Evolutionary conservation across 805 yeast species (phyloP), one percentile per base, ranked within the genome.

Genomic region (Yarrowia divulgata): DNA sequence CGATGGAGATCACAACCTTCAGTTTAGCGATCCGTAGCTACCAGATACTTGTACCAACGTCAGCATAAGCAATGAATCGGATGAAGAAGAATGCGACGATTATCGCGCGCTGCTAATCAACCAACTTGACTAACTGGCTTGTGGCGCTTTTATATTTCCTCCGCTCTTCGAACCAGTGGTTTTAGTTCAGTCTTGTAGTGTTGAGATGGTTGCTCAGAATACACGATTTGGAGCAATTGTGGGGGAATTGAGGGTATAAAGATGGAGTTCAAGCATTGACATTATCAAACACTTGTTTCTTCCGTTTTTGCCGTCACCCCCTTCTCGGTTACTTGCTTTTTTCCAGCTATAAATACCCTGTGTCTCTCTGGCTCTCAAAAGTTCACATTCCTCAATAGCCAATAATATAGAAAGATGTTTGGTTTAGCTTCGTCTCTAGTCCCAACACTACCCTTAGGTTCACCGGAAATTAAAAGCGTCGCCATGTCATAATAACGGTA

Each of bases 401-500:
- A 54, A 54, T 54, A 54, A 39, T 13, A 54, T 19, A 19, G n/a
- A 13, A 4, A 12, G 35, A 34, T 12, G 13, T 12, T 19, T 23
- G 29, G 19, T 16, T 64, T 39, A 54, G 35, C 60, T 54, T 39
- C 60, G n/a, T 8, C 19, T 54, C 39, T 54, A 54, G 60, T 54
- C 60, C 60, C 60, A 54, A 54, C 60, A 54, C 60, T 14, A 19
- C 34, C 35, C 45, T 54, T 54, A 54, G 60, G 60, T 54, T 54
- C 45, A 39, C 60, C 60, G 60, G 60, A 54, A 54, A 54, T 54
- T 54, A 54, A 54, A 54, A 54, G 60, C 60, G 58, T 54, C 45
- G 45, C 45, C 45, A 35, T 52, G 45, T 19, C 60, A 54, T 54
- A 54, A 54, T 39, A 54, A 54, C 45, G 60, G 60, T 54, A 39